A percentile compares a stretch with the other conserved stretches of the same genome.
phyloP scores from a whole-genome alignment of 2,329 filamentous ascomycete genomes.

The Purpureocillium lavendulum region DNA sequence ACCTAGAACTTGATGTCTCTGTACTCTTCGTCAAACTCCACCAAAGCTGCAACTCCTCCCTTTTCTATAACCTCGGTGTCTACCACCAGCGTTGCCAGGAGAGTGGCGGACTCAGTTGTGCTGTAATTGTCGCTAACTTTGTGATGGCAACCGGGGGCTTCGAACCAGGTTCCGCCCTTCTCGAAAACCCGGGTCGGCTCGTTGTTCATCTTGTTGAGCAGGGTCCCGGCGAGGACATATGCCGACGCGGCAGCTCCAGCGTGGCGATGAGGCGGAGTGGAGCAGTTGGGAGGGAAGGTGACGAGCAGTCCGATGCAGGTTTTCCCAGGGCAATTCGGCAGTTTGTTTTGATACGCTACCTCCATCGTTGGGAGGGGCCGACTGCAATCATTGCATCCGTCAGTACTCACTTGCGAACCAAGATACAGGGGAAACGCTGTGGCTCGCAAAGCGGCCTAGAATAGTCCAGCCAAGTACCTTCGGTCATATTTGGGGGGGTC shows the following conservation, averaged over 20 bases:
- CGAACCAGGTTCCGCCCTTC: conserved; percentile 12
- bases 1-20: conserved; percentile 4
- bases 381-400: neutral
- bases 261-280: conserved; percentile 13
- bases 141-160: conserved; percentile 15
- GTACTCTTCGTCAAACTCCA: conserved; percentile 11
- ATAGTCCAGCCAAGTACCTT: too few species aligned
- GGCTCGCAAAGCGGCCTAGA: too few species aligned
- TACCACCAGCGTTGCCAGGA: conserved; percentile 10
- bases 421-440: too few species aligned
- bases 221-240: conserved; percentile 9
- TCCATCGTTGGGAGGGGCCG: conserved; percentile 6
- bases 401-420: too few species aligned
- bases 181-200: conserved; percentile 10
- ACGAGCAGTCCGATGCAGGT: conserved; percentile 12
- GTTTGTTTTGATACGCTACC: conserved; percentile 10
- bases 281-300: conserved; percentile 10
- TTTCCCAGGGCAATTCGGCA: conserved; percentile 12
- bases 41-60: conserved; percentile 9
- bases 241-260: conserved; percentile 11
- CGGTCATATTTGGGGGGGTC: conserved; percentile 1
- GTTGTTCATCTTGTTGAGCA: conserved; percentile 16
- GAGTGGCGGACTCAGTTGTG: conserved; percentile 5
- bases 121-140: conserved; percentile 12
- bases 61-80: conserved; percentile 10